Evolutionary conservation across 2,329 filamentous ascomycete genomes (phyloP).

Genomic region (Colletotrichum sp.): DNA sequence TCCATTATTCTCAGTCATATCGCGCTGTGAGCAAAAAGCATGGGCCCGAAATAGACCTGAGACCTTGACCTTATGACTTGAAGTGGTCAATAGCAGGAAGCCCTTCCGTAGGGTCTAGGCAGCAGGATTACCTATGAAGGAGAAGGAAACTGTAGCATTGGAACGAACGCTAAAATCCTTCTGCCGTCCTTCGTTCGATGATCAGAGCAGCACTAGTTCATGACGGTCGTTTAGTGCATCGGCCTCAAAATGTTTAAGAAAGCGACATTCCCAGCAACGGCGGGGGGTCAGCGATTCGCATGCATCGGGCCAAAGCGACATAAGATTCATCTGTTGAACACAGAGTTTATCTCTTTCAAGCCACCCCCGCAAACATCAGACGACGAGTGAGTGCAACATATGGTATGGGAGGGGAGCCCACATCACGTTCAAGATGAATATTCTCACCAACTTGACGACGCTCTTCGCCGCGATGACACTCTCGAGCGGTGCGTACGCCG

Average conservation of each 20-base stretch:
- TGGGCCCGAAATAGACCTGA: not conserved
- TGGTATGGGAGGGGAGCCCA: not conserved
- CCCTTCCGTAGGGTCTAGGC: not conserved
- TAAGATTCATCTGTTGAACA: not conserved
- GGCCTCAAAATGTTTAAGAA: not conserved
- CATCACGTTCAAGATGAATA: not conserved
- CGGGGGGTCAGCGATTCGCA: not conserved
- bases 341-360: not conserved
- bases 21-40: not conserved
- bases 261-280: not conserved
- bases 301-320: not conserved
- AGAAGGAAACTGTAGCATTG: not conserved
- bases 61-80: not conserved
- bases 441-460: not conserved
- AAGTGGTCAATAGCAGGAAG: not conserved
- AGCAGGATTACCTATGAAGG: not conserved
- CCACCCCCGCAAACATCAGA: not conserved
- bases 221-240: not conserved
- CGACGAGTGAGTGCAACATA: not conserved
- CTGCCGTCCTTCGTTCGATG: not conserved
- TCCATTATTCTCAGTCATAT: not conserved
- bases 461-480: not conserved
- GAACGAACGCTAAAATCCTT: not conserved
- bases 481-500: not conserved
- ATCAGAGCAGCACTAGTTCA: not conserved